Evolutionary conservation across 148 eudicot genomes (phyloP), one percentile per base, ranked within the genome.

Genomic region (Chenopodium formosanum): DNA sequence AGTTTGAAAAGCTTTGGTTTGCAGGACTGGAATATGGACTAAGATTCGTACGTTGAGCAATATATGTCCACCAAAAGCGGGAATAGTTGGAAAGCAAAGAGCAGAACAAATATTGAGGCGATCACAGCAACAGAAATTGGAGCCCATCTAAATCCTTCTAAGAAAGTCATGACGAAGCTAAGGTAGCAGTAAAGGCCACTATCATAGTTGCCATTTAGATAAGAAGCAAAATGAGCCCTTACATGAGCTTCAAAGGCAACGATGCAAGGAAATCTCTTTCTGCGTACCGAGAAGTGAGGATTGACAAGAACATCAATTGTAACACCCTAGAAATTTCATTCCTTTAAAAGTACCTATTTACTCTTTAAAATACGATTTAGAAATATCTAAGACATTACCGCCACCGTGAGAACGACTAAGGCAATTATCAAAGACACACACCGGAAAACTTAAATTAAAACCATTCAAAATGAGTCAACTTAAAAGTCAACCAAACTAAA

Each of bases 201-300:
- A 82, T 76, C 88, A 86, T 86, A 11, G 81, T 80, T 14, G 79
- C 60, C 40, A 86, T 83, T 0, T 82, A 86, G 11, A 86, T 23
- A 31, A 83, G 82, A 12, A 86, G 79, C 50, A 75, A 50, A 40
- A 70, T 62, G 8, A 77, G 50, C 1, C 86, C 86, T 9, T 23
- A 48, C 81, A 86, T 70, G 32, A 86, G 80, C 79, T 86, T 80
- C 32, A 25, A 40, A 11, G 88, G 86, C 52, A 86, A 48, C 0
- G 83, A 77, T 7, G 11, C 25, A 20, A 82, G 77, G 68, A 83
- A 86, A 76, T 86, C 85, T 23, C 31, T n/a, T 27, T 86, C 85
- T 52, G 75, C 66, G 52, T 75, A 82, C 20, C 75, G 77, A 1
- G 83, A 82, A 34, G 84, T 85, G n/a, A 85, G 84, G 77, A 85